A percentile compares a stretch with the other conserved stretches of the same genome.
These are phyloP conservation scores for Apiotrichum gracile DNA, from an alignment of 1,284 basidiomycete genomes.

Conservation along the genomic window DNA sequence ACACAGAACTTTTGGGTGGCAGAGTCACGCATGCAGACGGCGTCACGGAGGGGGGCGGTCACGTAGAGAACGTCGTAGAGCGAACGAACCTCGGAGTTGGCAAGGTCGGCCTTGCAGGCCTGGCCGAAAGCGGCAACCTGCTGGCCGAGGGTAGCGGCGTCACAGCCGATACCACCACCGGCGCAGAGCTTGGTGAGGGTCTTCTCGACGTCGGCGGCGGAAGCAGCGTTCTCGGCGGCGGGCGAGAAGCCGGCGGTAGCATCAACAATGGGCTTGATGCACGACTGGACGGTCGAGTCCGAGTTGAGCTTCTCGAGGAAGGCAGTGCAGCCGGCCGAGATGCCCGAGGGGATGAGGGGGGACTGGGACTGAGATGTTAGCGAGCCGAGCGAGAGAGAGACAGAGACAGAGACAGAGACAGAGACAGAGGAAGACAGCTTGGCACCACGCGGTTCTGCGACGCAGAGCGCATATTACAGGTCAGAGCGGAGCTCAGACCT, in stretches of 20 bases:
- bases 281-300: conserved; percentile 56
- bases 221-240: conserved; percentile 52
- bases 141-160: conserved; percentile 55
- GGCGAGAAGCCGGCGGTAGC: conserved; percentile 61
- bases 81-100: conserved; percentile 52
- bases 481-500: too few relatives aligned
- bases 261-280: conserved; percentile 60
- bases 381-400: background rate
- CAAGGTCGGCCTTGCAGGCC: conserved; percentile 64
- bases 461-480: too few relatives aligned
- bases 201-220: conserved; percentile 51
- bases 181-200: conserved; percentile 61
- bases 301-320: conserved; percentile 63
- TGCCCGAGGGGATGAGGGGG: conserved; percentile 52
- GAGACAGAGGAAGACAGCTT: background rate
- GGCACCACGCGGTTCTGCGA: too few relatives aligned
- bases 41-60: conserved; percentile 58
- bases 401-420: background rate
- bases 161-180: conserved; percentile 51
- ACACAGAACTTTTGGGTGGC: conserved; percentile 64
- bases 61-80: conserved; percentile 75
- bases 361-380: conserved; percentile 1
- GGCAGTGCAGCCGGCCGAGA: conserved; percentile 56
- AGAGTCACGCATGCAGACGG: conserved; percentile 66
- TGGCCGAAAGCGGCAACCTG: conserved; percentile 64